Conservation (phyloP, 352 stramenopile genomes). For the Globisporangium yorkense region DNA sequence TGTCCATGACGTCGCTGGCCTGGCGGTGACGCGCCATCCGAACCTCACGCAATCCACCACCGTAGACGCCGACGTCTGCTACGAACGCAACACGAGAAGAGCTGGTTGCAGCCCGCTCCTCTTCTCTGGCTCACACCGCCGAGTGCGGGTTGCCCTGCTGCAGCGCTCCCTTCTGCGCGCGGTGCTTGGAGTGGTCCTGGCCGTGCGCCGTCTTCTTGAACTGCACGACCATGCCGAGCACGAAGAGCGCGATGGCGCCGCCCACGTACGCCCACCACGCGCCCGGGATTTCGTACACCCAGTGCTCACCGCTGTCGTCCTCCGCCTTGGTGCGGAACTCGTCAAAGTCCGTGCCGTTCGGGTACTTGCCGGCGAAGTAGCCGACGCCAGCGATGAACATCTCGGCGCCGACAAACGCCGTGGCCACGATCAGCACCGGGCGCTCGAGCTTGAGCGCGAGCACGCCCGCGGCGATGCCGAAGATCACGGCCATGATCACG, state of each 20-base stretch:
- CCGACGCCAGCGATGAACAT: constrained; percentile 40
- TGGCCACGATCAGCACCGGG: constrained; percentile 46
- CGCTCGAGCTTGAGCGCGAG: constrained; percentile 46
- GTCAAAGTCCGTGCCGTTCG: constrained; percentile 41
- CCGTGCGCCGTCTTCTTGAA: constrained; percentile 54
- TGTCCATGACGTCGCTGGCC: neutral
- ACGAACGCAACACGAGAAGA: neutral
- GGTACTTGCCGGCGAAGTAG: constrained; percentile 54
- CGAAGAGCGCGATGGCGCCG: constrained; percentile 44
- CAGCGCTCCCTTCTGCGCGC: constrained; percentile 12
- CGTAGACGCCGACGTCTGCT: neutral
- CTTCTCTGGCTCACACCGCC: neutral
- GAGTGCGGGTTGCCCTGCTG: constrained; percentile 7
- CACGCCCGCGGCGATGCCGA: constrained; percentile 30
- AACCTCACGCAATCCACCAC: neutral
- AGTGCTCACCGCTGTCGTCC: constrained; percentile 20
- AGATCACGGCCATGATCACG: constrained; percentile 34
- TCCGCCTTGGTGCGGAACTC: constrained; percentile 19
- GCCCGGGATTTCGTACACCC: constrained; percentile 54
- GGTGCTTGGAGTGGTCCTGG: constrained; percentile 34
- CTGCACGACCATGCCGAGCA: constrained; percentile 55
- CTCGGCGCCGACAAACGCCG: constrained; percentile 38
- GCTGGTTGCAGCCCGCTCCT: neutral
- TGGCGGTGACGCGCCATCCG: neutral
- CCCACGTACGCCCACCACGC: constrained; percentile 77